Conservation (phyloP, 2,329 filamentous ascomycete species). For the Xylaria sp. region DNA sequence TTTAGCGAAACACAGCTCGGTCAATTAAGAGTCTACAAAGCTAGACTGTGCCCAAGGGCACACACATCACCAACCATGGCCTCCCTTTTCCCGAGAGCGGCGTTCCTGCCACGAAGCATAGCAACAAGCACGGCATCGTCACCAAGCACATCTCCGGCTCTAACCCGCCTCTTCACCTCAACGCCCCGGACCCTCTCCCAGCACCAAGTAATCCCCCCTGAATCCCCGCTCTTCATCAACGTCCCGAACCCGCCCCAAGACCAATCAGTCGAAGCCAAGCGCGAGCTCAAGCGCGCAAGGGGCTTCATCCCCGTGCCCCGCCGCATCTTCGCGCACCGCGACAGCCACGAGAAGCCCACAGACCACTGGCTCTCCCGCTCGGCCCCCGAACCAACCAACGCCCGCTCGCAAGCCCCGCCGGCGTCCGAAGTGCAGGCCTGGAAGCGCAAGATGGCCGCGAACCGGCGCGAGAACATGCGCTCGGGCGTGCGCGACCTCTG, state of each 20-base stretch:
- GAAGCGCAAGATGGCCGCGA: slow-evolving; percentile 78
- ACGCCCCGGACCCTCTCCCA: slow-evolving; percentile 51
- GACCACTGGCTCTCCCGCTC: slow-evolving; percentile 69
- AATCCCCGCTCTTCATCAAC: slow-evolving; percentile 88
- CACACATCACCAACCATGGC: slow-evolving; percentile 37
- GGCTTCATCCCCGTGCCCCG: slow-evolving; percentile 87
- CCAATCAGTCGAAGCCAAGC: slow-evolving; percentile 52
- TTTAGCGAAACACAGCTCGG: not conserved
- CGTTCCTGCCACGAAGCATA: slow-evolving; percentile 31
- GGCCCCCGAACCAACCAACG: slow-evolving; percentile 64
- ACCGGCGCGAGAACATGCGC: slow-evolving; percentile 76
- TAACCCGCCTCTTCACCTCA: slow-evolving; percentile 58
- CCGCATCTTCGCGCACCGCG: slow-evolving; percentile 74
- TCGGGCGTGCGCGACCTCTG: slow-evolving; percentile 78
- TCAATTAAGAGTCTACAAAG: not conserved
- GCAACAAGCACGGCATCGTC: not conserved
- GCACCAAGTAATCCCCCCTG: slow-evolving; percentile 73
- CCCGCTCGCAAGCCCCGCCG: slow-evolving; percentile 51
- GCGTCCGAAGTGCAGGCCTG: slow-evolving; percentile 62
- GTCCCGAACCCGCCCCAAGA: slow-evolving; percentile 82
- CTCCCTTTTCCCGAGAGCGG: slow-evolving; percentile 34
- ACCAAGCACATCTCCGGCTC: not conserved
- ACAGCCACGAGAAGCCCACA: slow-evolving; percentile 69
- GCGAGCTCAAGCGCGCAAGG: slow-evolving; percentile 66
- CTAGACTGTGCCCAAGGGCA: slow-evolving; percentile 21